A percentile compares a stretch with the other conserved stretches of the same genome.
These are phyloP conservation scores for Dillenia turbinata DNA, from an alignment of 164 flowering plant species.

Conservation along the genomic window DNA sequence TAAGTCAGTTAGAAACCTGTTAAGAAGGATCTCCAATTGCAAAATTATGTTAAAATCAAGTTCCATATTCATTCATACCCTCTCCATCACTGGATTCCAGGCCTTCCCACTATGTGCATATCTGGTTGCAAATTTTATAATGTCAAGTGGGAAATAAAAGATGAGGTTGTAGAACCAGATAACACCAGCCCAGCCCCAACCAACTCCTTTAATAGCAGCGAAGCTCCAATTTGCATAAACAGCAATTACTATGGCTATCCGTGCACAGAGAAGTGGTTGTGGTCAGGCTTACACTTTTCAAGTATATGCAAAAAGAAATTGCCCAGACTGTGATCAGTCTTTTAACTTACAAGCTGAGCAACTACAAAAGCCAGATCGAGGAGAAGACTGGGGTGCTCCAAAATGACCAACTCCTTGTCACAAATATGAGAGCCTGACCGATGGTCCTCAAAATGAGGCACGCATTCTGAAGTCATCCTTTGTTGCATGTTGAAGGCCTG, in stretches of 20 bases:
- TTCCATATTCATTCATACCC: conserved; percentile 38
- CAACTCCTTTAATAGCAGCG: conserved; percentile 85
- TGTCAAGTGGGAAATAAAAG: conserved; percentile 74
- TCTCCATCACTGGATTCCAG: conserved; percentile 86
- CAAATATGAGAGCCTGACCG: conserved; percentile 94
- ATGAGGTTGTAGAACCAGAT: conserved; percentile 82
- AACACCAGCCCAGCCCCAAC: conserved; percentile 98
- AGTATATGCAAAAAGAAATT: not conserved
- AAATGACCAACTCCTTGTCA: conserved; percentile 89
- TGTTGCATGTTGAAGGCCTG: conserved; percentile 51
- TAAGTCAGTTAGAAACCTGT: not conserved
- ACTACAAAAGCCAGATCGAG: conserved; percentile 61
- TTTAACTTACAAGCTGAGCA: conserved; percentile 83
- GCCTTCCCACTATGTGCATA: conserved; percentile 78
- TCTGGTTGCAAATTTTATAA: conserved; percentile 67
- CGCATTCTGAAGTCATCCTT: conserved; percentile 54
- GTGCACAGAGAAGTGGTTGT: conserved; percentile 4
- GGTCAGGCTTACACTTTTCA: not conserved
- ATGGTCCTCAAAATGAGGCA: conserved; percentile 89
- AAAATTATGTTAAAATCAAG: not conserved
- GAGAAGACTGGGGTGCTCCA: conserved; percentile 74
- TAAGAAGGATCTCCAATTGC: not conserved
- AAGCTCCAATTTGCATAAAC: conserved; percentile 91
- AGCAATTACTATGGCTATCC: conserved; percentile 83
- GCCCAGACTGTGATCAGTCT: not conserved